phyloP scores from a whole-genome alignment of 163 green algal species.

The Trebouxia gelatinosa region DNA sequence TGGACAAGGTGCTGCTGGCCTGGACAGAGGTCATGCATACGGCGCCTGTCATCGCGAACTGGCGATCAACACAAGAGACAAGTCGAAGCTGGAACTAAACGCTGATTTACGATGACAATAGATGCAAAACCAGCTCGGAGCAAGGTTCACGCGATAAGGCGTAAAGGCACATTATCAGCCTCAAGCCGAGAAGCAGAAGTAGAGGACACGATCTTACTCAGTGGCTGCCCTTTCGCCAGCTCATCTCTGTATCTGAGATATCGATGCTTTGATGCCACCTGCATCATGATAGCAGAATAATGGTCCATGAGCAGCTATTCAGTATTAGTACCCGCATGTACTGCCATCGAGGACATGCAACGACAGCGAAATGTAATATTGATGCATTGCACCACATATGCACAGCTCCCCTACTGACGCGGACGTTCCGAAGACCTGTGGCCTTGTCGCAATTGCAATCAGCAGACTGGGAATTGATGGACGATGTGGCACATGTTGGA shows the following conservation, averaged over 20 bases:
- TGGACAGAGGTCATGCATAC: slow-evolving; percentile 4
- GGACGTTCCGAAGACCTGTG: too few species aligned
- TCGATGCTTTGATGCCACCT: neutral
- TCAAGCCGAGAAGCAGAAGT: slow-evolving; percentile 10
- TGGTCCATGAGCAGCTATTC: neutral
- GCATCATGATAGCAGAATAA: neutral
- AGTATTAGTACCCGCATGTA: too few species aligned
- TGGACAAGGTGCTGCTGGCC: neutral
- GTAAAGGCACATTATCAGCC: slow-evolving; percentile 12
- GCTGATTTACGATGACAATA: neutral
- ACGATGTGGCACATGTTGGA: too few species aligned
- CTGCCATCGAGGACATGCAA: too few species aligned
- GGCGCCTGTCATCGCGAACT: neutral
- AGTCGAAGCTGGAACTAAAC: neutral
- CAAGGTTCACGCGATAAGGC: neutral
- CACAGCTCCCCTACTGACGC: too few species aligned
- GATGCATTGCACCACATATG: too few species aligned
- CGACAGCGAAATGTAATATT: too few species aligned
- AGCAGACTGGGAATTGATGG: too few species aligned
- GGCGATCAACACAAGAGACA: too few species aligned
- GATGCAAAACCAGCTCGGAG: neutral
- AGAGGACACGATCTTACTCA: neutral
- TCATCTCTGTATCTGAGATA: neutral
- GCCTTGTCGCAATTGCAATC: too few species aligned
- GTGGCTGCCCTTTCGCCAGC: neutral